phyloP scores from a whole-genome alignment of 2,329 filamentous ascomycete genomes.

The Byssothecium circinans region DNA sequence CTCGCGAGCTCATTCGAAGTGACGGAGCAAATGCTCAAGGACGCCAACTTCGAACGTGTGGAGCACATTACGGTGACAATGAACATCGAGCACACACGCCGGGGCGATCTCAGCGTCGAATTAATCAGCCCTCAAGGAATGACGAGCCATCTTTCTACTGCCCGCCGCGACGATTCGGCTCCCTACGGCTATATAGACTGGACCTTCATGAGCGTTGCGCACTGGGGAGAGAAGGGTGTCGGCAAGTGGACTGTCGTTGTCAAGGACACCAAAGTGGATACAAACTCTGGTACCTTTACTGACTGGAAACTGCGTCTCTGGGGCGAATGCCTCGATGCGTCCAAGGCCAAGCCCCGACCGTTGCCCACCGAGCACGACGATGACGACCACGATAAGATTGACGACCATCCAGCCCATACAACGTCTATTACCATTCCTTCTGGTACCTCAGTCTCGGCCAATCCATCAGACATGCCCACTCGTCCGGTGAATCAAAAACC shows the following conservation, averaged over 20 bases:
- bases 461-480: conserved; percentile 51
- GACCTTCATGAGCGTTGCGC: conserved; percentile 98
- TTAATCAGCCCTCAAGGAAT: conserved; percentile 81
- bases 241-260: conserved; percentile 91
- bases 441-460: conserved; percentile 50
- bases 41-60: conserved; percentile 80
- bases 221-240: conserved; percentile 88
- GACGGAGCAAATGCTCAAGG: conserved; percentile 75
- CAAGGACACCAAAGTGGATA: conserved; percentile 80
- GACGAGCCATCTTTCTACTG: conserved; percentile 78
- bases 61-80: conserved; percentile 98
- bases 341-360: conserved; percentile 73
- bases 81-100: conserved; percentile 85
- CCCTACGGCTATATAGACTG: conserved; percentile 81
- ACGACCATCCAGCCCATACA: conserved; percentile 60
- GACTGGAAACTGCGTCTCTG: conserved; percentile 95
- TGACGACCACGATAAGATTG: conserved; percentile 70
- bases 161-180: conserved; percentile 69
- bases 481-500: conserved; percentile 64
- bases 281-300: conserved; percentile 73
- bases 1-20: conserved; percentile 80
- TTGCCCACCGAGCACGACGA: conserved; percentile 84
- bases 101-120: conserved; percentile 91
- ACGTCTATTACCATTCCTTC: conserved; percentile 55
- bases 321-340: conserved; percentile 81